A percentile compares a stretch with the other conserved stretches of the same genome.
These are phyloP conservation scores for Xylariaceae sp. DNA, from an alignment of 2,329 filamentous ascomycete species.

Conservation along the genomic window DNA sequence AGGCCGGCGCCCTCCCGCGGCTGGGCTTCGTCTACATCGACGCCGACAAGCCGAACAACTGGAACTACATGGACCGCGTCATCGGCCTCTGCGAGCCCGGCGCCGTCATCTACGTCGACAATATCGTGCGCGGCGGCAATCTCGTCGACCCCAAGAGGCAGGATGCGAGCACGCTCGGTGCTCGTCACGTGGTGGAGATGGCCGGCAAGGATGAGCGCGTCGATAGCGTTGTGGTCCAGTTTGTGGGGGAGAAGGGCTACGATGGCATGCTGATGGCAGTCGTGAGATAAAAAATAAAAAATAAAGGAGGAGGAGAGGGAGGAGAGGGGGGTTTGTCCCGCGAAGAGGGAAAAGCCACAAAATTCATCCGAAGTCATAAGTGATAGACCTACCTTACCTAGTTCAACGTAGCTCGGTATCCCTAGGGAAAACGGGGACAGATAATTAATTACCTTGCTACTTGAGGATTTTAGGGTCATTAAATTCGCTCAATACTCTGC, in stretches of 20 bases:
- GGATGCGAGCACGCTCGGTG: slow-evolving; percentile 5
- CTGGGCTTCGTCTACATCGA: slow-evolving; percentile 31
- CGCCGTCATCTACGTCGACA: slow-evolving; percentile 25
- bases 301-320: too few species aligned
- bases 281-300: slow-evolving; percentile 21
- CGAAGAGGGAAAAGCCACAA: too few species aligned
- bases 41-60: slow-evolving; percentile 27
- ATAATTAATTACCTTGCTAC: too few species aligned
- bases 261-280: slow-evolving; percentile 30
- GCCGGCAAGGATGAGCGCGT: slow-evolving; percentile 23
- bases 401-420: too few species aligned
- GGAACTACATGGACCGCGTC: slow-evolving; percentile 24
- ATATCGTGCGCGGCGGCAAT: slow-evolving; percentile 19
- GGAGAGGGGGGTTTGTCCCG: too few species aligned
- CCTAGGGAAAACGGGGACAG: too few species aligned
- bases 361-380: too few species aligned
- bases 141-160: slow-evolving; percentile 12
- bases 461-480: too few species aligned
- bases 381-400: too few species aligned
- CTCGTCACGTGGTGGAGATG: slow-evolving; percentile 22
- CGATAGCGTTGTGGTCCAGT: slow-evolving; percentile 26
- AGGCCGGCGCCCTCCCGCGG: slow-evolving; percentile 1
- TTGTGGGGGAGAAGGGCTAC: slow-evolving; percentile 29
- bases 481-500: too few species aligned
- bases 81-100: slow-evolving; percentile 22